phyloP scores from a whole-genome alignment of 768 basidiomycete genomes.

The Boletus rubropictus region DNA sequence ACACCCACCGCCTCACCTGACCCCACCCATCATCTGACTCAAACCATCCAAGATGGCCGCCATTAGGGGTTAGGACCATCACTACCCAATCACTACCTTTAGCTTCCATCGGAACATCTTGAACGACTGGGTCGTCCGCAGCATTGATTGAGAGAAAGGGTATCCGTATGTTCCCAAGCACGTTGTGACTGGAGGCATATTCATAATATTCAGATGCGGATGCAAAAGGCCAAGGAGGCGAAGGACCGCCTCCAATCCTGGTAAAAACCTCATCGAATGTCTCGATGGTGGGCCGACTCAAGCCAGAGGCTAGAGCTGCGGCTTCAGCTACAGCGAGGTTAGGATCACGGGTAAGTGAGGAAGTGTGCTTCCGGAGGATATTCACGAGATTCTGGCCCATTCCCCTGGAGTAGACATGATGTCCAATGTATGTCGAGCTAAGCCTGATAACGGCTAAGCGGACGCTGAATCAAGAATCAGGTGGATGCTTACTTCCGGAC shows the following conservation, averaged over 20 bases:
- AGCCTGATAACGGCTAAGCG: constrained; percentile 39
- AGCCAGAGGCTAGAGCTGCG: constrained; percentile 38
- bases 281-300: constrained; percentile 50
- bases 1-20: constrained; percentile 52
- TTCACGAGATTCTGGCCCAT: constrained; percentile 72
- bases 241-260: constrained; percentile 61
- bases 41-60: constrained; percentile 86
- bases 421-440: constrained; percentile 48
- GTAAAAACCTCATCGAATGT: constrained; percentile 62
- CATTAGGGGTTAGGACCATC: constrained; percentile 56
- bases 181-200: constrained; percentile 55
- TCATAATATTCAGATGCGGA: constrained; percentile 43
- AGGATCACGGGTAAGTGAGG: constrained; percentile 44
- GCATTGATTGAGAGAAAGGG: constrained; percentile 75
- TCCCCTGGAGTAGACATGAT: constrained; percentile 65
- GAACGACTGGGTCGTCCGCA: constrained; percentile 72
- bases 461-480: constrained; percentile 6
- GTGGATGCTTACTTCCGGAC: constrained; percentile 25
- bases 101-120: constrained; percentile 52
- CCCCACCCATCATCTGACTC: constrained; percentile 39
- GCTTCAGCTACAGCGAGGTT: constrained; percentile 48
- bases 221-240: constrained; percentile 47
- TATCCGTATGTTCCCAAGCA: constrained; percentile 54
- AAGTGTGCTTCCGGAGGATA: constrained; percentile 48
- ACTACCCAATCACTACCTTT: constrained; percentile 49